Evolutionary conservation across 164 flowering plant genomes (phyloP).

Genomic region (Berberis vulgaris): DNA sequence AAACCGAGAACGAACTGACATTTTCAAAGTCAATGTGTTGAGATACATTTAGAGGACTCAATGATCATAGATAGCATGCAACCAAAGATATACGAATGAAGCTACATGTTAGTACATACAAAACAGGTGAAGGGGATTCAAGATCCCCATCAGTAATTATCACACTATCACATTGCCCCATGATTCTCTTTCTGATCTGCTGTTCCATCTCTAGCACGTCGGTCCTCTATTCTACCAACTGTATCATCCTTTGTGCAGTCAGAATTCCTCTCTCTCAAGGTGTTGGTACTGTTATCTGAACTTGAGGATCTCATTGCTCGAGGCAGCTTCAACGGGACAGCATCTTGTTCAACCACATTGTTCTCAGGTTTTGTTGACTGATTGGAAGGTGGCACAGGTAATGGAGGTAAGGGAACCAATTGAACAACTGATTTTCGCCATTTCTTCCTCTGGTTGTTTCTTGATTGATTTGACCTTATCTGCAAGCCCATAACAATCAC

Average conservation of each 20-base stretch:
- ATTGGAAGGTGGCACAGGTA: constrained; percentile 35
- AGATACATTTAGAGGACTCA: no score
- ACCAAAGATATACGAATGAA: no score
- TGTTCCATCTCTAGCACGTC: not conserved
- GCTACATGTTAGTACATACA: no score
- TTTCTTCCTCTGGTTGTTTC: constrained; percentile 59
- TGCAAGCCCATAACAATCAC: constrained; percentile 14
- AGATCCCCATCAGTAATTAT: no score
- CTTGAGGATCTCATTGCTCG: constrained; percentile 65
- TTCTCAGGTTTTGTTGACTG: constrained; percentile 25
- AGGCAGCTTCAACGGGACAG: constrained; percentile 49
- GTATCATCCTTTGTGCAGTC: constrained; percentile 27
- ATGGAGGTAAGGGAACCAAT: constrained; percentile 62
- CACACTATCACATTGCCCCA: no score
- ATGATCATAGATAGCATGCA: no score
- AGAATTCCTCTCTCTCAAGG: constrained; percentile 61
- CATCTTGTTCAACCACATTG: constrained; percentile 20
- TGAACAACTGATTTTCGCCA: constrained; percentile 64
- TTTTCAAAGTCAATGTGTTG: no score
- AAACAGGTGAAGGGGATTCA: no score
- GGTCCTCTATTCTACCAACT: constrained; percentile 27
- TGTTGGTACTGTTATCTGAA: constrained; percentile 37
- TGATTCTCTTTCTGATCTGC: no score
- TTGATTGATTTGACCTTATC: constrained; percentile 56
- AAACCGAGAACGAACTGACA: no score